Evolutionary conservation across 768 basidiomycete species (phyloP).

Genomic region (Sarcodon aspratus): DNA sequence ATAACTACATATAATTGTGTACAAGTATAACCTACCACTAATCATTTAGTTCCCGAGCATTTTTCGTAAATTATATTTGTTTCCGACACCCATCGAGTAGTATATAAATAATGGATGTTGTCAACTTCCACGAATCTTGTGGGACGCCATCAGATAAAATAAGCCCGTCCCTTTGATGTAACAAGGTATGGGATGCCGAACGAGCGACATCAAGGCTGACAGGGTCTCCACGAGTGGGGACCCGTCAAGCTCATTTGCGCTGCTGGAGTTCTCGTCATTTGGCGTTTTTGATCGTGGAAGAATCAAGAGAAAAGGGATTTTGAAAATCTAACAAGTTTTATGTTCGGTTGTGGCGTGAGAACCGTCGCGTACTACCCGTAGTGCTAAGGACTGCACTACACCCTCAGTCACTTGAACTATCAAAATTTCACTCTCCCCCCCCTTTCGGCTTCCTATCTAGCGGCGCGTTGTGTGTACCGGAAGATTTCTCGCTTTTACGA

Average conservation of each 20-base stretch:
- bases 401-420: no score
- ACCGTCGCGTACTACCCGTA: neutral
- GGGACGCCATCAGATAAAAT: constrained; percentile 39
- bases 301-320: constrained; percentile 8
- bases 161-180: constrained; percentile 51
- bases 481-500: constrained; percentile 2
- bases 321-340: neutral
- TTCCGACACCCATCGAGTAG: neutral
- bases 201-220: constrained; percentile 52
- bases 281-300: constrained; percentile 17
- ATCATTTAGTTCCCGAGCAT: no score
- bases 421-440: no score
- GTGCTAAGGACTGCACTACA: no score
- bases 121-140: no score
- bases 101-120: neutral
- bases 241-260: constrained; percentile 40
- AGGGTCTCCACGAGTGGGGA: constrained; percentile 15
- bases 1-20: no score
- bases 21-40: no score
- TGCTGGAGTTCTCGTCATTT: constrained; percentile 44
- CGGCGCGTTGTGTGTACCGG: neutral
- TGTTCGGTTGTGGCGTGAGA: neutral
- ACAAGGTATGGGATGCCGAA: constrained; percentile 52
- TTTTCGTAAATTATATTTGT: no score
- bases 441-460: no score